These are phyloP conservation scores for Trichosporon asahii DNA, from an alignment of 1,284 basidiomycete species.

Conservation along the genomic window DNA sequence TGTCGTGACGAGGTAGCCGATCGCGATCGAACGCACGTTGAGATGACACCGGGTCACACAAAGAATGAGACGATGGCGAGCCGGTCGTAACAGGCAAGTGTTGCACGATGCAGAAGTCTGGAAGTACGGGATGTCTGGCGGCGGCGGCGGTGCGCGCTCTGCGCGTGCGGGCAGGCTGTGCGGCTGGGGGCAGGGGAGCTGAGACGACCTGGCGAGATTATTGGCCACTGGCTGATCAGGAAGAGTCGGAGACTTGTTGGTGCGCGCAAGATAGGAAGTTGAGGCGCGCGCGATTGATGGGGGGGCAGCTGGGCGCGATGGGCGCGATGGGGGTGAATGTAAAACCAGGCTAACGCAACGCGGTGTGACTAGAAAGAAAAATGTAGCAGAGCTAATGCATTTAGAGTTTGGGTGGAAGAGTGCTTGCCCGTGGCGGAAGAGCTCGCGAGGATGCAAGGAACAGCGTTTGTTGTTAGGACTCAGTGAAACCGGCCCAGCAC, in stretches of 20 bases:
- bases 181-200: not conserved
- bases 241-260: constrained; percentile 3
- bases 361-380: constrained; percentile 9
- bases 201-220: not conserved
- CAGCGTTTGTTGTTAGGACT: not conserved
- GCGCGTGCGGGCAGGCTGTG: not conserved
- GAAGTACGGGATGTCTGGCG: not conserved
- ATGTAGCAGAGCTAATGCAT: constrained; percentile 10
- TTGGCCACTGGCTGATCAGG: not conserved
- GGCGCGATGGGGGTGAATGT: not conserved
- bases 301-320: no score
- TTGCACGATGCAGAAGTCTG: not conserved
- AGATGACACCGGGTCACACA: not conserved
- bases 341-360: not conserved
- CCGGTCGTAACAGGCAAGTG: not conserved
- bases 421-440: not conserved
- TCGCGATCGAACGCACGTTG: constrained; percentile 4
- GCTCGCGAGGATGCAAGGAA: not conserved
- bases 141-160: not conserved
- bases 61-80: constrained; percentile 3
- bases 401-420: not conserved
- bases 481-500: not conserved
- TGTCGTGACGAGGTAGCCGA: not conserved
- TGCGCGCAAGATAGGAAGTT: not conserved
- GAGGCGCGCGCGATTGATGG: not conserved